Evolutionary conservation across 345 rosid genomes (phyloP).

Genomic region (Salix purpurea): DNA sequence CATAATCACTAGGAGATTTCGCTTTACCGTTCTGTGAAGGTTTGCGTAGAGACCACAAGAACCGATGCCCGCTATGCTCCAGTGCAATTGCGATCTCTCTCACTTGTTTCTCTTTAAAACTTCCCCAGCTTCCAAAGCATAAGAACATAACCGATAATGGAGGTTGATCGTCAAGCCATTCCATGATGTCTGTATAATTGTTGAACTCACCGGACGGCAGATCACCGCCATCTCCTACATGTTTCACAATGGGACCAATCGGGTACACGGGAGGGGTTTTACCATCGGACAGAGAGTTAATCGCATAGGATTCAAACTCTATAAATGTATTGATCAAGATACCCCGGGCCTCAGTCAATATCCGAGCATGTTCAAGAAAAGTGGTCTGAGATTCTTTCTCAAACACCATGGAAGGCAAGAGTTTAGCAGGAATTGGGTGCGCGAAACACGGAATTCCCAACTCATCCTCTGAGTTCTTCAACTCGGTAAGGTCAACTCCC

Average conservation of each 20-base stretch:
- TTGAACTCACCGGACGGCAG: neutral
- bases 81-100: slow-evolving; percentile 11
- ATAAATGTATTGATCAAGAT: slow-evolving; percentile 9
- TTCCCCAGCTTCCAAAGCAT: slow-evolving; percentile 20
- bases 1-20: neutral
- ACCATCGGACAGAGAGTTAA: neutral
- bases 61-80: slow-evolving; percentile 1
- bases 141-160: slow-evolving; percentile 16
- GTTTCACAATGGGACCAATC: slow-evolving; percentile 7
- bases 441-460: neutral
- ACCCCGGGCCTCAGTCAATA: neutral
- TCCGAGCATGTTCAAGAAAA: neutral
- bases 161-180: slow-evolving; percentile 21
- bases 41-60: slow-evolving; percentile 17
- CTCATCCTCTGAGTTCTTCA: neutral
- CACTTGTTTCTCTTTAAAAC: slow-evolving; percentile 9
- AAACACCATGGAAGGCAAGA: neutral
- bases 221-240: neutral
- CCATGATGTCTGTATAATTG: neutral
- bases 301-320: slow-evolving; percentile 2
- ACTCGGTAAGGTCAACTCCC: neutral
- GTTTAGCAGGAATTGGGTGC: neutral
- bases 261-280: slow-evolving; percentile 2
- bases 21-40: neutral
- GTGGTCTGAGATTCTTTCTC: neutral